phyloP scores from a whole-genome alignment of 106 monocot species.

The Vanilla planifolia region DNA sequence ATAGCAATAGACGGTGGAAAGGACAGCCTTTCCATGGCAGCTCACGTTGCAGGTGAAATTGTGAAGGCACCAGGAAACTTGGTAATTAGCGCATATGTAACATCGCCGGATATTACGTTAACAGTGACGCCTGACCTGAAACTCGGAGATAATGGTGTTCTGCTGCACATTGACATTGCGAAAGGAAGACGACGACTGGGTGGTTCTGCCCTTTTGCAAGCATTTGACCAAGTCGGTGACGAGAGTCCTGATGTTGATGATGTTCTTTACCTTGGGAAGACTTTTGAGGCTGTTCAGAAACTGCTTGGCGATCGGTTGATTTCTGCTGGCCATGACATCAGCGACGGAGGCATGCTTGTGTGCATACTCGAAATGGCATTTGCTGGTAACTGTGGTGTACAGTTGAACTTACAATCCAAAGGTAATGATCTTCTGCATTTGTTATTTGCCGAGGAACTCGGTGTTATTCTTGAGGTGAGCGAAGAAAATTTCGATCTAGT shows the following conservation, averaged over 20 bases:
- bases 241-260: constrained; percentile 90
- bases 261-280: constrained; percentile 58
- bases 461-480: constrained; percentile 71
- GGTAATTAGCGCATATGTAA: constrained; percentile 83
- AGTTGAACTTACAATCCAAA: constrained; percentile 43
- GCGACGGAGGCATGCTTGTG: constrained; percentile 85
- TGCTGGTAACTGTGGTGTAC: constrained; percentile 84
- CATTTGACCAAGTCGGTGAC: constrained; percentile 73
- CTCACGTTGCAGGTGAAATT: constrained; percentile 58
- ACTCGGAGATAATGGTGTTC: constrained; percentile 60
- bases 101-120: constrained; percentile 88
- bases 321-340: constrained; percentile 92
- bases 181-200: constrained; percentile 70
- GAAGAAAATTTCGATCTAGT: constrained; percentile 30
- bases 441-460: constrained; percentile 89
- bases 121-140: constrained; percentile 95
- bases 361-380: constrained; percentile 89
- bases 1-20: constrained; percentile 99
- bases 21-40: constrained; percentile 98
- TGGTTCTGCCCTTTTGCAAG: constrained; percentile 89
- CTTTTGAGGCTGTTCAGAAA: constrained; percentile 64
- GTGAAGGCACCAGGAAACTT: constrained; percentile 97
- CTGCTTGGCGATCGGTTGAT: constrained; percentile 50
- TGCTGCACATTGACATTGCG: constrained; percentile 62
- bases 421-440: constrained; percentile 32